Evolutionary conservation across 2,329 filamentous ascomycete genomes (phyloP).

Genomic region (Plectosphaerella sp.): DNA sequence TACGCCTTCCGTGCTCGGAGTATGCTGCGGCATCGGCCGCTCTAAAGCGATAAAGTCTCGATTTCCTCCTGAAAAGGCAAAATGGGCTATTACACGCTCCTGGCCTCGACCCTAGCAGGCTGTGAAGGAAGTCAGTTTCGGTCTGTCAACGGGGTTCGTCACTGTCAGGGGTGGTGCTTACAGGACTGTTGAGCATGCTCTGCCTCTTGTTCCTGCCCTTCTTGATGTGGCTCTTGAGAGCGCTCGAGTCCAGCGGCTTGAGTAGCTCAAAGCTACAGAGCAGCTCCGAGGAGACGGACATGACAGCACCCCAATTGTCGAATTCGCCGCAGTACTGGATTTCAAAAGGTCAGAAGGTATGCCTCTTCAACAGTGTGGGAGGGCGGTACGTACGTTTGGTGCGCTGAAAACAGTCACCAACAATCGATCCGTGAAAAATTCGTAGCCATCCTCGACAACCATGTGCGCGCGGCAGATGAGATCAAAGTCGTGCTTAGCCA

Average conservation of each 20-base stretch:
- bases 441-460: slow-evolving; percentile 98
- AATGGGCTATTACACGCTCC: slow-evolving; percentile 39
- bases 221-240: slow-evolving; percentile 97
- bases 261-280: slow-evolving; percentile 96
- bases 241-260: slow-evolving; percentile 92
- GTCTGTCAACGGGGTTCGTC: background rate
- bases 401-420: slow-evolving; percentile 97
- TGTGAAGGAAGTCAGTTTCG: slow-evolving; percentile 19
- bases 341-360: slow-evolving; percentile 17
- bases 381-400: slow-evolving; percentile 72
- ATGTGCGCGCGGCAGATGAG: slow-evolving; percentile 96
- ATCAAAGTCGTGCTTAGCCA: slow-evolving; percentile 93
- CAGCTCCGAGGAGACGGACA: slow-evolving; percentile 92
- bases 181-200: slow-evolving; percentile 92
- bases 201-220: slow-evolving; percentile 93
- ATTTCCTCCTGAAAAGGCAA: no score
- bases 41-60: no score
- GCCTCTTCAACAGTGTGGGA: background rate
- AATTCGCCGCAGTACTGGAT: slow-evolving; percentile 93
- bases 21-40: no score
- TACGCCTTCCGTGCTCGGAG: no score
- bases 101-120: slow-evolving; percentile 52
- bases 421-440: slow-evolving; percentile 95
- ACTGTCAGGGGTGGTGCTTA: slow-evolving; percentile 44
- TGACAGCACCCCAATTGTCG: slow-evolving; percentile 98